These are phyloP conservation scores for Neurospora sp. DNA, from an alignment of 495 filamentous ascomycete genomes.

Conservation along the genomic window DNA sequence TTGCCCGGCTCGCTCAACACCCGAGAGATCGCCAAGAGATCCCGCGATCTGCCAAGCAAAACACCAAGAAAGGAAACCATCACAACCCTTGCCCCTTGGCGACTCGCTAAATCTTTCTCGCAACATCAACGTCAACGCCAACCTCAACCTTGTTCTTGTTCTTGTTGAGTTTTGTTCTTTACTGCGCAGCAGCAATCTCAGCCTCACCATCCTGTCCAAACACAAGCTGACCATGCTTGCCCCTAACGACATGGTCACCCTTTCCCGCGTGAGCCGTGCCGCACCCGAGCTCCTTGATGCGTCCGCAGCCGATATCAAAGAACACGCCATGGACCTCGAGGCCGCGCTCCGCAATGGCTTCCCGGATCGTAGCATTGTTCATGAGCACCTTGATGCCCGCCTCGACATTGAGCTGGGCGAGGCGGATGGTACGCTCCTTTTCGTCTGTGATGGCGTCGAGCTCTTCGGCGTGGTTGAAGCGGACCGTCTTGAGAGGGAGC, in stretches of 20 bases:
- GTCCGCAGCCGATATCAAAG: slow-evolving; percentile 55
- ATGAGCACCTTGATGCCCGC: slow-evolving; percentile 54
- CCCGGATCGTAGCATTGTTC: slow-evolving; percentile 48
- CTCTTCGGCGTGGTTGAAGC: slow-evolving; percentile 43
- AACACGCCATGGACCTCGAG: slow-evolving; percentile 63
- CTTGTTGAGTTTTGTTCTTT: not conserved
- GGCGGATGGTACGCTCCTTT: slow-evolving; percentile 37
- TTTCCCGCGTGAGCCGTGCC: slow-evolving; percentile 20
- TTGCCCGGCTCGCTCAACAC: not conserved
- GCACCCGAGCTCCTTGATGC: slow-evolving; percentile 46
- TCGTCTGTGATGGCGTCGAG: slow-evolving; percentile 38
- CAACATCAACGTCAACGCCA: not conserved
- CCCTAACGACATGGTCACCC: slow-evolving; percentile 28
- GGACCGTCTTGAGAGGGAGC: slow-evolving; percentile 55
- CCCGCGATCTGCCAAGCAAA: too few species aligned
- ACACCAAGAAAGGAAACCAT: too few species aligned
- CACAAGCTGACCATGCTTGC: slow-evolving; percentile 40
- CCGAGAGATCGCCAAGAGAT: not conserved
- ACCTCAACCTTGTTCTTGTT: not conserved
- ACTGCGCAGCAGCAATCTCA: not conserved
- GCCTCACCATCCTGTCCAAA: slow-evolving; percentile 16
- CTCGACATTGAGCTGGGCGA: slow-evolving; percentile 62
- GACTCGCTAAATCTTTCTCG: not conserved
- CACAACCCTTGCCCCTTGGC: too few species aligned
- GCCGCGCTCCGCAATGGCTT: slow-evolving; percentile 57